These are phyloP conservation scores for Stenocarpella maydis DNA, from an alignment of 2,329 filamentous ascomycete genomes.

Conservation along the genomic window DNA sequence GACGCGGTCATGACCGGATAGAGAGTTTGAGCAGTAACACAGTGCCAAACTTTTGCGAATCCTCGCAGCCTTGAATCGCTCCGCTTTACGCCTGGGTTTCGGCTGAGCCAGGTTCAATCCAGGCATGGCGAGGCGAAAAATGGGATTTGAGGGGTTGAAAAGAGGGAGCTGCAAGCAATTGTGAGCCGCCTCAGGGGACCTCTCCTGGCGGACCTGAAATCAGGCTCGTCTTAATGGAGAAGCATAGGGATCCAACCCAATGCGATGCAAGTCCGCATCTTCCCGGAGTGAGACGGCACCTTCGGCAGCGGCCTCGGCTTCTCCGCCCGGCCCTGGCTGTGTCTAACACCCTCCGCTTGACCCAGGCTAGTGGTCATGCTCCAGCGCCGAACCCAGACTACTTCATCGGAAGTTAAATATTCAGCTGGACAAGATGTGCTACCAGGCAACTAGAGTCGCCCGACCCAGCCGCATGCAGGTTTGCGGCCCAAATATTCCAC, in stretches of 20 bases:
- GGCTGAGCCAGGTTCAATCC: neutral
- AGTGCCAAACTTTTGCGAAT: neutral
- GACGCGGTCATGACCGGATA: slow-evolving; percentile 42
- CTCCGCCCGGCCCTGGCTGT: neutral
- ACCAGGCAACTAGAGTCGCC: neutral
- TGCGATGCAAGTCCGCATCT: neutral
- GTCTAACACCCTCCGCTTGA: neutral
- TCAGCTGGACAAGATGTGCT: neutral
- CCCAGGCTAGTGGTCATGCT: neutral
- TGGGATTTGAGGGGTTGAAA: neutral
- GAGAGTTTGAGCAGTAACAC: neutral
- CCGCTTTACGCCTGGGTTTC: neutral
- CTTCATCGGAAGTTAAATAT: neutral
- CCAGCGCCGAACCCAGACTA: neutral
- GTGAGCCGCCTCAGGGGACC: neutral
- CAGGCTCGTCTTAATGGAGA: neutral
- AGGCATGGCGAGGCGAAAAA: neutral
- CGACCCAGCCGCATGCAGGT: neutral
- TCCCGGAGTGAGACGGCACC: neutral
- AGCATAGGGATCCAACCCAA: neutral
- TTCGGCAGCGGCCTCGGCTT: neutral
- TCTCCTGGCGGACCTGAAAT: neutral
- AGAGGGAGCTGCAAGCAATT: no score
- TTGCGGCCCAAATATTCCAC: neutral
- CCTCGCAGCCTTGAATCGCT: neutral